Evolutionary conservation across 768 basidiomycete species (phyloP), one percentile per base, ranked within the genome.

Genomic region (Rhodotorula sphaerocarpa): DNA sequence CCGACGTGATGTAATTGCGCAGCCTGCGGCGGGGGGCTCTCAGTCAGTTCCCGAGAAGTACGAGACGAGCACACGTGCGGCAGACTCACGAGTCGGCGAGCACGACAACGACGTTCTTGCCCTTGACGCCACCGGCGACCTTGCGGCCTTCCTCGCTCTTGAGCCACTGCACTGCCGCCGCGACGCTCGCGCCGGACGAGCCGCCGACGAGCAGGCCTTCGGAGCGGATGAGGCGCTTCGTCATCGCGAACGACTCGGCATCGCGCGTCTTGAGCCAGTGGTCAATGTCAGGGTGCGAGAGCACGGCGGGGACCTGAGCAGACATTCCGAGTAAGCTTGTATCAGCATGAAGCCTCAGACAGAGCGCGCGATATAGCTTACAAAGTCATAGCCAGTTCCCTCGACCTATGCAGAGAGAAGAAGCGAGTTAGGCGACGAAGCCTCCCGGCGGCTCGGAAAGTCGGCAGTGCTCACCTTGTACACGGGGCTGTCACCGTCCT

Each of bases 171-270:
- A 95, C 72, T 7, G 88, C 82, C 47, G 87, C 90, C 30, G 83
- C 80, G 43, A 97, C 77, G 0, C 86, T 84, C 73, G 87, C 89
- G 0, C 95, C 95, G 68, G 86, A 88, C 73, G 88, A 92, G 3
- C 95, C 95, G 11, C 95, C 95, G 5, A 95, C 86, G 4, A 99
- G 80, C 14, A 97, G 80, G 1, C 88, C 92, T 76, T 96, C 93
- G 36, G 77, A 80, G 55, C 84, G 81, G 82, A 95, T 95, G 30
- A 95, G 73, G 39, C 79, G 75, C 61, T 85, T 80, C 11, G 89
- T 86, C 21, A 84, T 84, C 14, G 79, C 79, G 70, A 91, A 95
- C 0, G 90, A 80, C 47, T 88, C 86, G 5, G 84, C 79, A 70
- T 97, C 95, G 2, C 76, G 78, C 0, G 86, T 85, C 80, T 96